phyloP scores from a whole-genome alignment of 805 yeast species.

The Candida succiphila region DNA sequence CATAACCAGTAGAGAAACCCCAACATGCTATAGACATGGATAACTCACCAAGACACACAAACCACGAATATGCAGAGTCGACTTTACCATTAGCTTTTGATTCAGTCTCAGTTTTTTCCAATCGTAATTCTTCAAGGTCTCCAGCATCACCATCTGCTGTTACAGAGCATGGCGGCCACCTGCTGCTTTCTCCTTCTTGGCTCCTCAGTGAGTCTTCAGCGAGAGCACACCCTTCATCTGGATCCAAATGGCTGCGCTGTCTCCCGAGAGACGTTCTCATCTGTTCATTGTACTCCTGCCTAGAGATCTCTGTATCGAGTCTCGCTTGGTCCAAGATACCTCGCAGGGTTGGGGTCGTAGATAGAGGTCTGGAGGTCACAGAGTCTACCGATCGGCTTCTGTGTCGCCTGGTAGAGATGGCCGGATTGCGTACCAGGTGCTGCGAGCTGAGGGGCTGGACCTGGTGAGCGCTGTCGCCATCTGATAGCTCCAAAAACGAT shows the following conservation, averaged over 20 bases:
- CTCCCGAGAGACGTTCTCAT: constrained; percentile 10
- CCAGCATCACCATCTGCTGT: too few species aligned
- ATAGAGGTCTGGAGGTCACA: constrained; percentile 5
- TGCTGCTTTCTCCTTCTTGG: too few species aligned
- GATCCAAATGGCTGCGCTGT: constrained; percentile 10
- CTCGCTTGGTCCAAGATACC: constrained; percentile 11
- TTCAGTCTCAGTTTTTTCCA: constrained; percentile 1
- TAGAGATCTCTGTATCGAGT: constrained; percentile 13
- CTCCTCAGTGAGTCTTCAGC: too few species aligned
- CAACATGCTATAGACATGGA: constrained; percentile 40
- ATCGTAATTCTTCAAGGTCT: too few species aligned
- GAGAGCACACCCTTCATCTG: too few species aligned
- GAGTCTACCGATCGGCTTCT: too few species aligned
- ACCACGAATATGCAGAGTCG: constrained; percentile 60
- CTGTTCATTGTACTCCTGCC: constrained; percentile 4
- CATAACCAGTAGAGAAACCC: constrained; percentile 57
- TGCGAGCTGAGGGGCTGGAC: too few species aligned
- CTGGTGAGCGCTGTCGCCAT: too few species aligned
- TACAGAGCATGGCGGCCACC: too few species aligned
- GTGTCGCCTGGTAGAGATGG: too few species aligned
- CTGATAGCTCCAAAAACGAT: too few species aligned
- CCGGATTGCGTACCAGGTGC: too few species aligned
- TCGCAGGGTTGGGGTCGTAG: not conserved
- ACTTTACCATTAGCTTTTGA: not conserved
- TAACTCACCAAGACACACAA: constrained; percentile 28